Conservation (phyloP, 139 green algal genomes). For the Yamagishiella unicocca region DNA sequence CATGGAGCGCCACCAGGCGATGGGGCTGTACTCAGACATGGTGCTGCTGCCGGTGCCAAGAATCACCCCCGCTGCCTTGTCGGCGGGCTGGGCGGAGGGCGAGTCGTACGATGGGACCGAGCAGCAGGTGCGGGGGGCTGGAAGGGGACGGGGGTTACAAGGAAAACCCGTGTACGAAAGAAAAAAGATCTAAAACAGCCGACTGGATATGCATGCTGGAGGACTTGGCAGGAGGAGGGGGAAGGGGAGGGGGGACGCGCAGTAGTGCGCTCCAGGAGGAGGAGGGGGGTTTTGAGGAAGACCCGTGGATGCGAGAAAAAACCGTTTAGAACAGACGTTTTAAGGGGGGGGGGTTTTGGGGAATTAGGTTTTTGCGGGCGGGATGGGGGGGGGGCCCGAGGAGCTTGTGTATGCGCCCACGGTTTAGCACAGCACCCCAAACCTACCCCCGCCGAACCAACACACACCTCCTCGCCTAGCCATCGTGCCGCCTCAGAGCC, state of each 20-base stretch:
- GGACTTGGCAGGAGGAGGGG: neutral
- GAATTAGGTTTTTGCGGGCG: neutral
- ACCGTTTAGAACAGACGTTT: too few species aligned
- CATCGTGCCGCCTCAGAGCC: too few species aligned
- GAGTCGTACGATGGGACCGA: neutral
- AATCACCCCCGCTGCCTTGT: neutral
- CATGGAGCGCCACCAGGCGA: conserved; percentile 16
- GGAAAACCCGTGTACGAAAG: neutral
- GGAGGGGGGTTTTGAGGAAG: neutral
- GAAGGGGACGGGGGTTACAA: neutral
- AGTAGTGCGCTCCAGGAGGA: neutral
- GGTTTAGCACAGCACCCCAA: neutral
- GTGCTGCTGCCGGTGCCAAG: conserved; percentile 34
- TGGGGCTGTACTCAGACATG: conserved; percentile 1
- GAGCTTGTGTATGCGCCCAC: neutral
- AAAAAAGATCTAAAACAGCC: too few species aligned
- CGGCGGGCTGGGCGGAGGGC: too few species aligned
- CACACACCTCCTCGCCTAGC: too few species aligned
- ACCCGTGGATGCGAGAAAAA: too few species aligned
- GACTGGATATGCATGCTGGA: too few species aligned
- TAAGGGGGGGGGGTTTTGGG: neutral
- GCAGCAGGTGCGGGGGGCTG: neutral
- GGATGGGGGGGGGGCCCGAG: neutral
- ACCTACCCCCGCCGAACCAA: neutral
- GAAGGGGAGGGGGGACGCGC: neutral